Percentiles rank a stretch among this genome's conserved stretches.
Conservation (phyloP, 163 green algal species). For the Trebouxia gelatinosa region DNA sequence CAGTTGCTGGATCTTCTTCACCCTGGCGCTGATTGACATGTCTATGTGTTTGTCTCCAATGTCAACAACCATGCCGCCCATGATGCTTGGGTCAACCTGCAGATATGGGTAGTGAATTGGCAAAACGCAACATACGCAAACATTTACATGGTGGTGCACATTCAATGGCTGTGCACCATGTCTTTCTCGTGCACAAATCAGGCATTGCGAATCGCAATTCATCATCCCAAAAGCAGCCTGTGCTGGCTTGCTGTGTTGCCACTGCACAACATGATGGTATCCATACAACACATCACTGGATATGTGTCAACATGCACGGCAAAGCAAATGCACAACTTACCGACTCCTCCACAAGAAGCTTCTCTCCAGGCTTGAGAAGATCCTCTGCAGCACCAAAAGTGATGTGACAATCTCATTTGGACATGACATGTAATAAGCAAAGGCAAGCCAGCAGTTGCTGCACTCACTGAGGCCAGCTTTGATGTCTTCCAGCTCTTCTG, state of each 20-base stretch:
- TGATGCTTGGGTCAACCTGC: conserved; percentile 50
- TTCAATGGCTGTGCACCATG: too few relatives aligned
- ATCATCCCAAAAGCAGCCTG: too few relatives aligned
- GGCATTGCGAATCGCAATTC: too few relatives aligned
- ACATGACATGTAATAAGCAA: not conserved
- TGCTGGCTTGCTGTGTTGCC: too few relatives aligned
- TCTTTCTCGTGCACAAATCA: too few relatives aligned
- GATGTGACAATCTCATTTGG: too few relatives aligned
- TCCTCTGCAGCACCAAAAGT: conserved; percentile 31
- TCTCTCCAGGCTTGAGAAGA: conserved; percentile 48
- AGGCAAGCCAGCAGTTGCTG: not conserved
- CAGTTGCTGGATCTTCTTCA: conserved; percentile 53
- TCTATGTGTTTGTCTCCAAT: conserved; percentile 68
- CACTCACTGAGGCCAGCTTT: conserved; percentile 20
- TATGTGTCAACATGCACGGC: not conserved
- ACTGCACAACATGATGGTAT: too few relatives aligned
- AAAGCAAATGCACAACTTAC: conserved; percentile 34
- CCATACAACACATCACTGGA: too few relatives aligned
- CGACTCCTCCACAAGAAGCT: conserved; percentile 46
- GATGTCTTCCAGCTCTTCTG: conserved; percentile 25
- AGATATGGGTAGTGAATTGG: too few relatives aligned
- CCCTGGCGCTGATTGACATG: conserved; percentile 50
- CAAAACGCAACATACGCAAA: too few relatives aligned
- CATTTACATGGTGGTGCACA: too few relatives aligned
- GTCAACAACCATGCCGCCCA: conserved; percentile 61